These are phyloP conservation scores for Francoa sonchifolia DNA, from an alignment of 441 rosid genomes.

Conservation along the genomic window DNA sequence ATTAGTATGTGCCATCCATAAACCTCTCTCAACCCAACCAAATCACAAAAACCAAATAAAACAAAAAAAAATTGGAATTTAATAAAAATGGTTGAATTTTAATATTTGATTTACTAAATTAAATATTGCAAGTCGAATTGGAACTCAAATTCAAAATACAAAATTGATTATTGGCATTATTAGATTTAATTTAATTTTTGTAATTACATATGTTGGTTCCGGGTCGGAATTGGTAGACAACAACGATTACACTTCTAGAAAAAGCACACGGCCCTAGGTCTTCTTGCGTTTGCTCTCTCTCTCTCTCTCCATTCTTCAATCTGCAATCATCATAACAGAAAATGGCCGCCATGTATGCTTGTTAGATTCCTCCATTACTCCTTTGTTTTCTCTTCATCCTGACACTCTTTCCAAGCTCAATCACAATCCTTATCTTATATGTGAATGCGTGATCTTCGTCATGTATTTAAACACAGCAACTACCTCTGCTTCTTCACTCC, in stretches of 20 bases:
- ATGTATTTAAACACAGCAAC: constrained; percentile 49
- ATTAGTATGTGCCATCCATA: too few relatives aligned
- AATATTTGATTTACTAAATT: too few relatives aligned
- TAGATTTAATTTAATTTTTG: too few relatives aligned
- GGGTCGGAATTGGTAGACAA: too few relatives aligned
- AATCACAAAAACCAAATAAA: too few relatives aligned
- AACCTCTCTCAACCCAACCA: too few relatives aligned
- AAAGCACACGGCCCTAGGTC: constrained; percentile 47
- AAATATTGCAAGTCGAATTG: too few relatives aligned
- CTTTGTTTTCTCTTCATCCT: background rate
- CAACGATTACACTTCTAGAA: constrained; percentile 9
- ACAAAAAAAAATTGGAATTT: too few relatives aligned
- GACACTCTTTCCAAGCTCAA: background rate
- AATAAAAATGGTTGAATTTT: too few relatives aligned
- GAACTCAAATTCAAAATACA: too few relatives aligned
- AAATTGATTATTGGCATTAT: too few relatives aligned
- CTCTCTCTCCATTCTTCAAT: constrained; percentile 5
- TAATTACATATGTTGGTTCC: too few relatives aligned
- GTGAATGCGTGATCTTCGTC: constrained; percentile 36
- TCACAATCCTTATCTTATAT: constrained; percentile 20
- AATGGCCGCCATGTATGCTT: constrained; percentile 19
- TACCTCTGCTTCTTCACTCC: constrained; percentile 44
- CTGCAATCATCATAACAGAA: background rate
- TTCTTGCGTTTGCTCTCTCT: constrained; percentile 21
- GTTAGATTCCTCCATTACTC: constrained; percentile 4